These are phyloP conservation scores for Monosporascus sp. DNA, from an alignment of 2,329 filamentous ascomycete genomes.

Conservation along the genomic window DNA sequence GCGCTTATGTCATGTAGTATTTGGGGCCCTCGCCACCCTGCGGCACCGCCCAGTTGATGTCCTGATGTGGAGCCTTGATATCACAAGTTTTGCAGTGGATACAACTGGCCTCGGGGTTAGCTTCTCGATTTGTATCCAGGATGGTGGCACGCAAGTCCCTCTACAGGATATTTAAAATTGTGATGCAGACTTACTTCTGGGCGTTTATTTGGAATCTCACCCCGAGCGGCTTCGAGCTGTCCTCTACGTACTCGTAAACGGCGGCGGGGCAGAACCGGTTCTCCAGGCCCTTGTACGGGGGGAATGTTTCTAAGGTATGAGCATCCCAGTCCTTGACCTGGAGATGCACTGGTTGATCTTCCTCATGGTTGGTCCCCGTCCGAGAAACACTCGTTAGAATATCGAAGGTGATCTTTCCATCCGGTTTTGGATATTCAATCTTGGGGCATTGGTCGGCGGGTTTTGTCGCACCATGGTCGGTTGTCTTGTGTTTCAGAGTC, in stretches of 20 bases:
- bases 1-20: slow-evolving; percentile 64
- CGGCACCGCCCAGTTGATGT: slow-evolving; percentile 95
- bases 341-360: slow-evolving; percentile 94
- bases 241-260: slow-evolving; percentile 97
- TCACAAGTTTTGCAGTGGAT: slow-evolving; percentile 99
- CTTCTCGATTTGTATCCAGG: neutral
- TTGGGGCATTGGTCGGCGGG: slow-evolving; percentile 73
- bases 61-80: slow-evolving; percentile 94
- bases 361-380: slow-evolving; percentile 96
- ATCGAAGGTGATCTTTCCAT: slow-evolving; percentile 92
- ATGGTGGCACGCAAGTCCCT: neutral
- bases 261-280: slow-evolving; percentile 96
- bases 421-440: slow-evolving; percentile 96
- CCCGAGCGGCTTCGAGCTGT: slow-evolving; percentile 77
- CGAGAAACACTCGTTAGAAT: slow-evolving; percentile 92
- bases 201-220: slow-evolving; percentile 97
- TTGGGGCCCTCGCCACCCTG: slow-evolving; percentile 80
- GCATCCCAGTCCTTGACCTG: slow-evolving; percentile 94
- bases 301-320: slow-evolving; percentile 79
- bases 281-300: slow-evolving; percentile 85
- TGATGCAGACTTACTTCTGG: slow-evolving; percentile 71
- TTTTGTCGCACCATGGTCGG: slow-evolving; percentile 76
- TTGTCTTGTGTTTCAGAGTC: slow-evolving; percentile 81
- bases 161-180: neutral
- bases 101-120: slow-evolving; percentile 57